A percentile compares a stretch with the other conserved stretches of the same genome.
phyloP scores from a whole-genome alignment of 2,329 filamentous ascomycete genomes.

The Aspergillus alliaceus region DNA sequence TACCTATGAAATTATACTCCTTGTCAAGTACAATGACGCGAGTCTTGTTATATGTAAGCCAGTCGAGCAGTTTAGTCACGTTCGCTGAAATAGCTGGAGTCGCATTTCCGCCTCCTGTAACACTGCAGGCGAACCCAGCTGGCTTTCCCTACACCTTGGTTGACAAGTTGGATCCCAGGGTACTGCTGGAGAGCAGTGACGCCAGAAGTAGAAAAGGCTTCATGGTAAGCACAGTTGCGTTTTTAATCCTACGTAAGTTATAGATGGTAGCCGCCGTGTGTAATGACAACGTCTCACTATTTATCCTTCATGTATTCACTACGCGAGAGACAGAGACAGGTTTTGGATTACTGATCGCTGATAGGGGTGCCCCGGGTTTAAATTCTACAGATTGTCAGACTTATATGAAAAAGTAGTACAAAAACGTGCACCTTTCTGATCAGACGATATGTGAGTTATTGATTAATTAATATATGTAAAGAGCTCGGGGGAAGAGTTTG shows the following conservation, averaged over 20 bases:
- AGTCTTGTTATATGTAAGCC: neutral
- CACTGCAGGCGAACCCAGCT: neutral
- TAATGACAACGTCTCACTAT: neutral
- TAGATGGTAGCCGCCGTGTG: neutral
- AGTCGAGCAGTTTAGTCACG: neutral
- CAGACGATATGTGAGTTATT: neutral
- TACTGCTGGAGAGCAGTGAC: neutral
- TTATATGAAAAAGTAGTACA: neutral
- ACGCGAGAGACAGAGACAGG: neutral
- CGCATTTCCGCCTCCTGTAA: neutral
- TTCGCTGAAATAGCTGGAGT: neutral
- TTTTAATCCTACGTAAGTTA: neutral
- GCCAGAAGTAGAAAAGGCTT: neutral
- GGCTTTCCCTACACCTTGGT: neutral
- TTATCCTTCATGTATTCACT: neutral
- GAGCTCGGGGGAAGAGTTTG: too few species aligned
- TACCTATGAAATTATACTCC: neutral
- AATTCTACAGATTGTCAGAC: neutral
- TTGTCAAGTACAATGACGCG: neutral
- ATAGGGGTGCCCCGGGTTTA: neutral
- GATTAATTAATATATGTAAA: too few species aligned
- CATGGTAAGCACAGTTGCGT: neutral
- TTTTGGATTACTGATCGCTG: neutral
- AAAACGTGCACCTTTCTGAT: neutral
- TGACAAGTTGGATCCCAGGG: neutral